Conservation (phyloP, 257 asterid species). For the Paulownia fortunei region DNA sequence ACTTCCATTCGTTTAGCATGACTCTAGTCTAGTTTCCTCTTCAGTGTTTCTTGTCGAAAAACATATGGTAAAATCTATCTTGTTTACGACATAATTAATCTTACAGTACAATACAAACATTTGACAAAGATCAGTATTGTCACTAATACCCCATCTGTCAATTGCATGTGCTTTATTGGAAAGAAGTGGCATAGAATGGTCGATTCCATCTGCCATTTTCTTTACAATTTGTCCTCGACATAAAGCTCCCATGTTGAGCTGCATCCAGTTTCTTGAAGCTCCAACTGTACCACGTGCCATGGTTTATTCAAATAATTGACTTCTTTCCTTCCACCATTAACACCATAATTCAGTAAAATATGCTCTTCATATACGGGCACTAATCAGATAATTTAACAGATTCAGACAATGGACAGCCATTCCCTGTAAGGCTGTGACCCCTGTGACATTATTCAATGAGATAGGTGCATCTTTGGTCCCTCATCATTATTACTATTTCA, state of each 20-base stretch:
- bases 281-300: conserved; percentile 53
- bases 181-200: background rate
- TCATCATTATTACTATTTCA: background rate
- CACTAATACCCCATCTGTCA: background rate
- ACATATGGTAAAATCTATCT: no score
- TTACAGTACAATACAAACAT: no score
- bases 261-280: conserved; percentile 24
- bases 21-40: no score
- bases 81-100: no score
- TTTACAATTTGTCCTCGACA: background rate
- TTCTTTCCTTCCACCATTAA: background rate
- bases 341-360: background rate
- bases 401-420: background rate
- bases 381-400: background rate
- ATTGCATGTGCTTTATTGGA: conserved; percentile 4
- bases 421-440: background rate
- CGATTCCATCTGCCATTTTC: background rate
- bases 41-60: no score
- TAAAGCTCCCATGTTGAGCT: conserved; percentile 40
- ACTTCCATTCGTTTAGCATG: no score
- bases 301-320: conserved; percentile 37
- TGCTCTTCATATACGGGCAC: background rate
- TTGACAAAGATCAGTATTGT: background rate
- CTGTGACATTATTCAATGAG: background rate
- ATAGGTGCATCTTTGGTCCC: background rate